phyloP scores from a whole-genome alignment of 1,284 basidiomycete species.

The Rhodotorula sp. region DNA sequence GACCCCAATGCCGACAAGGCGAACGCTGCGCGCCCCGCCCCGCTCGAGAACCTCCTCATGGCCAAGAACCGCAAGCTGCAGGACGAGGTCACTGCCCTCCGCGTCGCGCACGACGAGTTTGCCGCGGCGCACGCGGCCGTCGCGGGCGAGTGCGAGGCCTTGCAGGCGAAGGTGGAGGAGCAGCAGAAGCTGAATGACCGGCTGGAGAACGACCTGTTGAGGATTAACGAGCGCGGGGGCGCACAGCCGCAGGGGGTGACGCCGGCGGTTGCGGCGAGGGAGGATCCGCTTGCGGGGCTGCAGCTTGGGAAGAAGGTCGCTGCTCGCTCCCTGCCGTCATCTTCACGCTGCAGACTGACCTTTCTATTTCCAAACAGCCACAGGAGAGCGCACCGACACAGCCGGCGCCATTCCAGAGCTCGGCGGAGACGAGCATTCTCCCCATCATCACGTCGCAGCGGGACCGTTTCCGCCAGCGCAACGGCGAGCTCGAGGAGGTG shows the following conservation, averaged over 20 bases:
- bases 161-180: constrained; percentile 70
- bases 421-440: constrained; percentile 80
- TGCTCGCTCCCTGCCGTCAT: not conserved
- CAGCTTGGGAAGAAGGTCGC: constrained; percentile 65
- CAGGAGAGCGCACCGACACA: not conserved
- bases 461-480: constrained; percentile 91
- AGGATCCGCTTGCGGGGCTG: constrained; percentile 67
- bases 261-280: constrained; percentile 15
- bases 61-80: constrained; percentile 92
- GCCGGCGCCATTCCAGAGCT: constrained; percentile 20
- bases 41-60: constrained; percentile 85
- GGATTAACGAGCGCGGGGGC: constrained; percentile 61
- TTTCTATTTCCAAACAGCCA: no score
- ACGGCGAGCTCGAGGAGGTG: constrained; percentile 93
- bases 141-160: constrained; percentile 63
- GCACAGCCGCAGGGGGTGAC: not conserved
- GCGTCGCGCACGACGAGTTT: constrained; percentile 81
- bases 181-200: constrained; percentile 79
- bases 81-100: constrained; percentile 87
- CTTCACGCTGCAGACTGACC: no score
- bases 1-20: constrained; percentile 83
- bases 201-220: constrained; percentile 85
- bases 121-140: constrained; percentile 65
- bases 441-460: constrained; percentile 96
- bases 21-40: constrained; percentile 71